Percentiles rank a stretch among this genome's conserved stretches.
Conservation (phyloP, 257 asterid genomes). For the Lithospermum erythrorhizon region DNA sequence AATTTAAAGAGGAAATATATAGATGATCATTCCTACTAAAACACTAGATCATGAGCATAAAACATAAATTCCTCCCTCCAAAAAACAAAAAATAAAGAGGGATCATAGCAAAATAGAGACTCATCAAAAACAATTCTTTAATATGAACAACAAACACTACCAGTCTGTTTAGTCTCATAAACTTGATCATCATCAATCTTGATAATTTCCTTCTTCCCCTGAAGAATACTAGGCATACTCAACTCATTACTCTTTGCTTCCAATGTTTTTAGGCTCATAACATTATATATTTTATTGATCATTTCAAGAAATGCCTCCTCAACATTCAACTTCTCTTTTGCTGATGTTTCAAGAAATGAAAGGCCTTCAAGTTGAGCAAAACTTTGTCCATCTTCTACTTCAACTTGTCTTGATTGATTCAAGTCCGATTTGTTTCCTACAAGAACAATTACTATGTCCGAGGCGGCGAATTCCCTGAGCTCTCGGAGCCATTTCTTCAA, state of each 20-base stretch:
- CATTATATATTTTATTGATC: conserved; percentile 53
- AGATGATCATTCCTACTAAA: too few relatives aligned
- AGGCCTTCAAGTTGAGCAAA: conserved; percentile 58
- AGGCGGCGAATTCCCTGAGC: conserved; percentile 47
- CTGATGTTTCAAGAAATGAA: conserved; percentile 73
- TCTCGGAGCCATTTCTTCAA: conserved; percentile 61
- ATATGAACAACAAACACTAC: conserved; percentile 16
- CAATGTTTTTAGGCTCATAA: conserved; percentile 41
- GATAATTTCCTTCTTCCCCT: conserved; percentile 44
- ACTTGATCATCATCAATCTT: conserved; percentile 59
- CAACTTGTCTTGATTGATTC: conserved; percentile 39
- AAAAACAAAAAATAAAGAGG: not conserved
- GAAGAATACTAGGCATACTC: conserved; percentile 18
- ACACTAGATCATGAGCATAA: too few relatives aligned
- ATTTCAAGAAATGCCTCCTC: conserved; percentile 71
- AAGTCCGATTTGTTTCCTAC: conserved; percentile 77
- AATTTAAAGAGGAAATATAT: too few relatives aligned
- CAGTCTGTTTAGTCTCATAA: conserved; percentile 55
- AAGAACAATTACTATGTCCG: conserved; percentile 70
- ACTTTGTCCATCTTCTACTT: conserved; percentile 58
- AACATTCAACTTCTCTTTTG: conserved; percentile 69
- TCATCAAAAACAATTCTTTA: conserved; percentile 28
- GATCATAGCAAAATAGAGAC: conserved; percentile 3
- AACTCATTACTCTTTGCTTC: conserved; percentile 33
- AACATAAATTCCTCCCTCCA: not conserved